Base-by-base conservation (phyloP, 1,139 yeast species). In the Sugiyamaella japonica region DNA sequence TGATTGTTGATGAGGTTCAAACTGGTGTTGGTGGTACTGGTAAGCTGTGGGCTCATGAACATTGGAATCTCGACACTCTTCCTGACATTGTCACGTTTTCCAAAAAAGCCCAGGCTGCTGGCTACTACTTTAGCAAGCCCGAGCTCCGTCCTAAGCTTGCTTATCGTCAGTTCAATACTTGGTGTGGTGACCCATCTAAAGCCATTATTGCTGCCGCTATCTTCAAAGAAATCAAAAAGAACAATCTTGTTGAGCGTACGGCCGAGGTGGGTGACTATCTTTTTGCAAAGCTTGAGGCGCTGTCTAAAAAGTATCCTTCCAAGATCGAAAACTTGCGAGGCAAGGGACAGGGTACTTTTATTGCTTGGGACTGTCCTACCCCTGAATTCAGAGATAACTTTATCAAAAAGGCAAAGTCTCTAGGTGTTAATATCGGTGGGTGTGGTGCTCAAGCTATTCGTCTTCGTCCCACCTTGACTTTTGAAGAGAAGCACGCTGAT, bases 1-100 rank as follows among this genome's bases (percentile, higher is more conserved):
- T 86, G 75, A 87, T 87, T 63, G 82, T 86, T 58, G 95, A 87
- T 68, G 95, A 86, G 73, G 95, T 86, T 56, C 95, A 86, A 74
- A 87, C 95, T 54, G 95, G 95, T 68, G 87, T 86, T 56, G 95
- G 89, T 65, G 91, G 91, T 56, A 85, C 95, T 32, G 95, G 95
- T 65, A 78, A 78, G 61, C 76, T 86, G 77, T 86, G 95, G 95
- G 91, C 89, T 40, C 95, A 87, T 70, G 95, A 87, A 73, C 86
- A 85, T 74, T 87, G 86, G 77, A 76, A 85, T 67, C 75, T 87
- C 64, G 70, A 84, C 50, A 78, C 85, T 49, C 85, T 90, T 45
- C 89, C 95, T 46, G 95, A 86, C 70, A 79, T 86, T 72, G 91
- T 86, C 54, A 87, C 95, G 25, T 86, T 86, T 74, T 85, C 91